Evolutionary conservation across 306 rosid species (phyloP).

Genomic region (Herpetospermum pedunculosum): DNA sequence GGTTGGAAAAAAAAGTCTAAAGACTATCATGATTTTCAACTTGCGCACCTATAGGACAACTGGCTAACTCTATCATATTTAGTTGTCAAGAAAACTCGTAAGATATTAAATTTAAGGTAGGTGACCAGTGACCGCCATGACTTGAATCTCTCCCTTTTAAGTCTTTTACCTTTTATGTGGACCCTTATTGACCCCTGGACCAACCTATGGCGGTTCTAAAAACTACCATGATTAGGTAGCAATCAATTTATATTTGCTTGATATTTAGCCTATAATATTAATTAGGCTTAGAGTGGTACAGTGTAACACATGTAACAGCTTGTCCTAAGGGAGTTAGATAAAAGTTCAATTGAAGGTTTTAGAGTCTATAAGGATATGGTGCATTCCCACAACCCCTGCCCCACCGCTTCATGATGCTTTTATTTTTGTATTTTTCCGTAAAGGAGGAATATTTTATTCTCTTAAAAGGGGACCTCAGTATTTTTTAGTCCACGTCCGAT

Average conservation of each 20-base stretch:
- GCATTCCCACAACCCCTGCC: not conserved
- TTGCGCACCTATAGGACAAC: not conserved
- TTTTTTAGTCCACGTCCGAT: not conserved
- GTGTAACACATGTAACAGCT: not conserved
- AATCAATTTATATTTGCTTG: not conserved
- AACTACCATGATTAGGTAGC: not conserved
- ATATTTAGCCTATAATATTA: not conserved
- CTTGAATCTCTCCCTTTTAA: not conserved
- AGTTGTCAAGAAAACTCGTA: too few relatives aligned
- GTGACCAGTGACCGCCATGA: not conserved
- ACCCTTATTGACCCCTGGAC: not conserved
- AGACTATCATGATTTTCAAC: not conserved
- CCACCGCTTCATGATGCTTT: not conserved
- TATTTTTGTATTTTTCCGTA: not conserved
- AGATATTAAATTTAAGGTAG: too few relatives aligned
- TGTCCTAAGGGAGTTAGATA: not conserved
- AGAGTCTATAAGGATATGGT: not conserved
- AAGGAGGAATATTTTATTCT: not conserved
- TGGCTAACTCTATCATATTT: not conserved
- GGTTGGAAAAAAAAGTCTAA: not conserved
- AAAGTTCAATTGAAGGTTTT: not conserved
- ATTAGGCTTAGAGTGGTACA: not conserved
- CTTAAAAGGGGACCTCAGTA: not conserved
- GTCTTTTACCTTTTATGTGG: not conserved
- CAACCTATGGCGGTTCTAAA: not conserved